Base-by-base conservation (phyloP, 306 rosid species). In the Fragaria ananassa region DNA sequence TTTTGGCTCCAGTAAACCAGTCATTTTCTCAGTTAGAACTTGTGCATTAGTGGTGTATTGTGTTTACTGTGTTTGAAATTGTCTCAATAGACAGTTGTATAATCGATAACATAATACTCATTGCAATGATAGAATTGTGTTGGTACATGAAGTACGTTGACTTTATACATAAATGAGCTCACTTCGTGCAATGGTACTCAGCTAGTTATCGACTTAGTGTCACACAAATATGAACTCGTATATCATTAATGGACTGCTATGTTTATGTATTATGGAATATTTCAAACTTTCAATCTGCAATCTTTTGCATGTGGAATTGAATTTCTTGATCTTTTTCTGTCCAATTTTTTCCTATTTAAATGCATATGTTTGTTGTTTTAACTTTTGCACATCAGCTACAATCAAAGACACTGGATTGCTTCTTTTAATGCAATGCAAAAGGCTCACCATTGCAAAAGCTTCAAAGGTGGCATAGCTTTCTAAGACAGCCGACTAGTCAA, bases 391-490 rank as follows among this genome's bases (percentile, higher is more conserved):
- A 74, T 65, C 76, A 71, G 69, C 72, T 78, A 84, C 82, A 77
- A 81, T 76, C 79, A 87, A 81, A 86, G 83, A 85, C 87, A 87
- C 76, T 75, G 81, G 34, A 83, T 88, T 82, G 39, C 92, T 84
- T 82, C 91, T 88, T 90, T 93, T 89, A 66, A 94, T 85, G 97
- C 90, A 91, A 77, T 81, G 82, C 81, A 86, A 87, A 88, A 86
- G 87, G 11, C 85, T 49, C 79, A 79, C 88, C 88, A 85, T 88
- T 78, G 84, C 82, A 74, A 88, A 91, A 79, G 83, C 88, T 84
- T 86, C 77, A 86, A 84, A 82, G 79, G 84, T 76, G 84, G 78
- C 72, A 74, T 83, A 79, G 74, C 86, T 81, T 83, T 86, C 87
- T 81, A 75, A 75, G 80, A 87, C 68, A 64, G 75, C 74, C 15